Percentiles rank a stretch among this genome's conserved stretches.
These are phyloP conservation scores for Claviceps sp. DNA, from an alignment of 2,329 filamentous ascomycete genomes.

Conservation along the genomic window DNA sequence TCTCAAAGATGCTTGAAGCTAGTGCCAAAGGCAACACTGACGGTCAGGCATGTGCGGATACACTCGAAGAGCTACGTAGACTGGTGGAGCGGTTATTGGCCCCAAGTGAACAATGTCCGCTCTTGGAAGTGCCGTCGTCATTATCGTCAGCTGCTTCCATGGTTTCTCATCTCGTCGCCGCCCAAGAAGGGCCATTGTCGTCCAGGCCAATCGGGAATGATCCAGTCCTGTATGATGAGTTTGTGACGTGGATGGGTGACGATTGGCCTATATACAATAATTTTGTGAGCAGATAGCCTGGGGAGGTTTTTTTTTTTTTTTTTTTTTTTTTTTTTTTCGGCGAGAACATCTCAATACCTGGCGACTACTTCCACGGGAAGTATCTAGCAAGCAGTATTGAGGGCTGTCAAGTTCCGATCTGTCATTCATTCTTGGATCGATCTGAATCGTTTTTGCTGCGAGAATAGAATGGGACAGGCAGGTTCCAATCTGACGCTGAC, in stretches of 20 bases:
- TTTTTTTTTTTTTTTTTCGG: no score
- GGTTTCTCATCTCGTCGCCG: constrained; percentile 11
- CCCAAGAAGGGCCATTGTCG: constrained; percentile 12
- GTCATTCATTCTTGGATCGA: no score
- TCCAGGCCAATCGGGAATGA: constrained; percentile 17
- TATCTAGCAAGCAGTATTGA: no score
- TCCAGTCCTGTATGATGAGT: constrained; percentile 21
- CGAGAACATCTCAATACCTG: no score
- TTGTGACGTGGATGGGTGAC: constrained; percentile 25
- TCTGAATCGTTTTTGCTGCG: no score
- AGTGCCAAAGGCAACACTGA: constrained; percentile 24
- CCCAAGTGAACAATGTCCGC: constrained; percentile 8
- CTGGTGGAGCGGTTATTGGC: constrained; percentile 22
- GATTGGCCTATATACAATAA: constrained; percentile 19
- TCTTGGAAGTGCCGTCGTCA: constrained; percentile 9
- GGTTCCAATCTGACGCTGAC: no score
- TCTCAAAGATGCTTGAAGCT: constrained; percentile 27
- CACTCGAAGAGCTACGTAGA: constrained; percentile 24
- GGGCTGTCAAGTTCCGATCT: no score
- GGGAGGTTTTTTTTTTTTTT: no score
- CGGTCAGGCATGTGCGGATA: constrained; percentile 23
- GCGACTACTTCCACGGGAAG: no score
- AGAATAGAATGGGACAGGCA: no score
- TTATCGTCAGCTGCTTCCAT: constrained; percentile 7
- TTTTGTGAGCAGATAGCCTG: no score